Base-by-base conservation (phyloP, 768 basidiomycete genomes). In the Russula emetica region DNA sequence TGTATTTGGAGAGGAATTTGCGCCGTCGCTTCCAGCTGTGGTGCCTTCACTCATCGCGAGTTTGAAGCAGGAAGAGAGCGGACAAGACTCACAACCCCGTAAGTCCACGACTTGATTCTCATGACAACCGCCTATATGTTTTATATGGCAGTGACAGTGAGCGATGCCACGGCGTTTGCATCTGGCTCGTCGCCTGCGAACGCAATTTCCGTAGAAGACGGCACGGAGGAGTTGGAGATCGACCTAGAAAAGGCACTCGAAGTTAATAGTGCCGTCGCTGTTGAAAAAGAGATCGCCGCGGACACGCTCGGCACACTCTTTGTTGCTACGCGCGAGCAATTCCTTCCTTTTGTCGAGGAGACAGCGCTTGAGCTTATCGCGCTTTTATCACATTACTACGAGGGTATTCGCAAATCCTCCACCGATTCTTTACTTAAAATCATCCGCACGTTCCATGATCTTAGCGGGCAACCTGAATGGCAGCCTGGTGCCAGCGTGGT, bases 221-320 rank as follows among this genome's bases (percentile, higher is more conserved):
- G 83, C 67, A 76, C 72, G 68, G 88, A 91, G 65, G 75, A 86
- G 62, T 91, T 92, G 63, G 90, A 93, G 58, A 69, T 77, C 51
- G 91, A 94, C 70, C 75, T 92, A 55, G 92, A 92, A 70, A 92
- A 93, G 75, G 80, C 92, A 75, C 83, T 94, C 72, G 91, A 94
- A 66, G 92, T 95, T 66, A 96, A 94, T 79, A 92, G 90, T 70
- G 95, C 94, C 24, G 88, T 98, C 68, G 95, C 95, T 49, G 94
- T 98, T 61, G 97, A 99, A 81, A 99, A 99, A 77, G 97, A 99
- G 79, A 97, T 98, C 64, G 95, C 97, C 24, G 93, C 94, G 28
- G 95, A 98, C 73, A 93, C 95, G 5, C 87, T 98, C 67, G 94
- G 96, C 65, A 88, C 90, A 40, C 76, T 99, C 66, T 98, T 98